A percentile compares a stretch with the other conserved stretches of the same genome.
phyloP scores from a whole-genome alignment of 1,284 basidiomycete genomes.

The Tilletia walkeri region DNA sequence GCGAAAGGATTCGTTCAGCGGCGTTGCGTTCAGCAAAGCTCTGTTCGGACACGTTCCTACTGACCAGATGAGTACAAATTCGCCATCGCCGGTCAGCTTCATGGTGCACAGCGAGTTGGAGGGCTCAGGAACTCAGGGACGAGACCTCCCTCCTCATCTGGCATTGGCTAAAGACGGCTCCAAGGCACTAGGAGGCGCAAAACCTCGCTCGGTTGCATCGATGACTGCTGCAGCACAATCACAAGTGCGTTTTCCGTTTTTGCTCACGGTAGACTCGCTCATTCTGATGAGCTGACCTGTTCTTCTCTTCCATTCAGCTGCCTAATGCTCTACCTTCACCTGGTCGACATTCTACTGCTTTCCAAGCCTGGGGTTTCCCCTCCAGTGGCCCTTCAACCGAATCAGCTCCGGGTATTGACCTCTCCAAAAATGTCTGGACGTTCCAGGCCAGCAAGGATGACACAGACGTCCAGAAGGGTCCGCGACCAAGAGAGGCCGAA shows the following conservation, averaged over 20 bases:
- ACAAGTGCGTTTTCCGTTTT: background rate
- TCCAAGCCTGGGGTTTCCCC: constrained; percentile 6
- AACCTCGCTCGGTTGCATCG: constrained; percentile 26
- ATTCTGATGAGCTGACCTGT: constrained; percentile 9
- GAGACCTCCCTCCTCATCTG: constrained; percentile 26
- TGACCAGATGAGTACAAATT: constrained; percentile 22
- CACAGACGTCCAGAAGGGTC: constrained; percentile 41
- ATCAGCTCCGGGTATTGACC: constrained; percentile 30
- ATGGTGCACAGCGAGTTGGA: constrained; percentile 51
- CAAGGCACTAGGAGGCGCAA: constrained; percentile 7
- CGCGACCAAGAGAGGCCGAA: constrained; percentile 43
- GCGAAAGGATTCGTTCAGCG: constrained; percentile 32
- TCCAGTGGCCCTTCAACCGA: background rate
- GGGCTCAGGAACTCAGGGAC: constrained; percentile 20
- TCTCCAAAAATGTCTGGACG: constrained; percentile 49
- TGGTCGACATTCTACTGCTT: constrained; percentile 8
- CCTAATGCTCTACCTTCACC: constrained; percentile 5
- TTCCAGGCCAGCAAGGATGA: constrained; percentile 34
- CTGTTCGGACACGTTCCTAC: constrained; percentile 24
- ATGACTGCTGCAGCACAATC: background rate
- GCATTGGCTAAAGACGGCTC: constrained; percentile 26
- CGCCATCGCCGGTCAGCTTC: constrained; percentile 45
- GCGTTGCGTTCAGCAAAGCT: constrained; percentile 32
- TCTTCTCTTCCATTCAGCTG: constrained; percentile 12
- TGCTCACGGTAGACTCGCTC: constrained; percentile 31